Evolutionary conservation across 148 eudicot species (phyloP).

Genomic region (Amaranthus hypochondriacus): DNA sequence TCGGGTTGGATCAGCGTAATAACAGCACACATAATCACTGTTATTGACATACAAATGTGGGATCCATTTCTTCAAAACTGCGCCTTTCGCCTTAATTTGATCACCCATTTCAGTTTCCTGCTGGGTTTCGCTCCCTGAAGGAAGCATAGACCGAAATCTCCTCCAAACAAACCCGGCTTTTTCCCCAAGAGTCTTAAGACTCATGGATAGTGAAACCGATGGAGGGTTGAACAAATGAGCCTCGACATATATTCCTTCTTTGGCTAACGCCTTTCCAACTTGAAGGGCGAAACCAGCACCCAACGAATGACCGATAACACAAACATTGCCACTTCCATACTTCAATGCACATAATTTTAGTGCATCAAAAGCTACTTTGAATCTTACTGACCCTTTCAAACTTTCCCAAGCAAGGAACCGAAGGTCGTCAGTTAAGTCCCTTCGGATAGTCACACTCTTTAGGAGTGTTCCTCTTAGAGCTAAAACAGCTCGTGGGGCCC

Average conservation of each 20-base stretch:
- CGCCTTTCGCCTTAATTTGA: constrained; percentile 3
- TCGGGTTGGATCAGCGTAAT: constrained; percentile 53
- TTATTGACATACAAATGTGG: constrained; percentile 83
- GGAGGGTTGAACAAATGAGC: constrained; percentile 92
- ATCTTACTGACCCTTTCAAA: constrained; percentile 77
- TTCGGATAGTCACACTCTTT: constrained; percentile 58
- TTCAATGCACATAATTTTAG: constrained; percentile 45
- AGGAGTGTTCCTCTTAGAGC: constrained; percentile 79
- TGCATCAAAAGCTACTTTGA: constrained; percentile 49
- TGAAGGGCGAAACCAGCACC: constrained; percentile 94
- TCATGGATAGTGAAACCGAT: constrained; percentile 76
- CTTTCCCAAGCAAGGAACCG: constrained; percentile 96
- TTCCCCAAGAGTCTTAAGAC: constrained; percentile 66
- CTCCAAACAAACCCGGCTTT: constrained; percentile 68
- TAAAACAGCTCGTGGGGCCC: constrained; percentile 81
- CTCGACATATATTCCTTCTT: constrained; percentile 68
- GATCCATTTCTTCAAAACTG: constrained; percentile 49
- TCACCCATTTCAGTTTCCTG: constrained; percentile 17
- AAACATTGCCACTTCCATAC: constrained; percentile 65
- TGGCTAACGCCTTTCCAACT: constrained; percentile 73
- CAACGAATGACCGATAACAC: constrained; percentile 73
- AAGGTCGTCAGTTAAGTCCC: constrained; percentile 81
- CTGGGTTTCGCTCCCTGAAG: constrained; percentile 37
- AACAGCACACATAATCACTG: constrained; percentile 82
- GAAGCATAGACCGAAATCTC: constrained; percentile 65